Percentiles rank a stretch among this genome's conserved stretches.
Conservation (phyloP, 1,284 basidiomycete genomes). For the Mycena sp. region DNA sequence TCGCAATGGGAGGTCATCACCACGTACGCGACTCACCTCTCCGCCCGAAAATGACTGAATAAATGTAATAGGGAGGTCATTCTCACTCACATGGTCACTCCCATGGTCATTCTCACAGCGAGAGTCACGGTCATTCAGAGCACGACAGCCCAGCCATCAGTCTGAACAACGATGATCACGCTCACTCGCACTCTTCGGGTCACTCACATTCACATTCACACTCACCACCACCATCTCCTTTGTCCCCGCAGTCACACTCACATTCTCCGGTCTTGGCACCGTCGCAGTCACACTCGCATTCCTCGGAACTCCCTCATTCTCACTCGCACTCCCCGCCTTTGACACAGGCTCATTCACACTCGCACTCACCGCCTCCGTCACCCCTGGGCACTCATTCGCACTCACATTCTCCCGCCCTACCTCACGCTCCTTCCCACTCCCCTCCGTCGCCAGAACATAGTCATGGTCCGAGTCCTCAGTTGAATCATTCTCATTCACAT, state of each 20-base stretch:
- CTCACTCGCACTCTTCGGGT: constrained; percentile 39
- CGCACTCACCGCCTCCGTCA: constrained; percentile 42
- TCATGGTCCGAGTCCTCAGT: constrained; percentile 20
- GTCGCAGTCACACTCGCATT: constrained; percentile 22
- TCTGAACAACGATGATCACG: constrained; percentile 1
- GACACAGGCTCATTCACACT: constrained; percentile 34
- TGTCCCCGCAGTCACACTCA: constrained; percentile 24
- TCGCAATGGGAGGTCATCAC: constrained; percentile 96
- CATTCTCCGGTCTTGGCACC: constrained; percentile 21
- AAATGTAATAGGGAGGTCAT: constrained; percentile 57
- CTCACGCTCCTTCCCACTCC: constrained; percentile 44
- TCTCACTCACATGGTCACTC: constrained; percentile 62
- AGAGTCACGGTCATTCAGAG: constrained; percentile 33
- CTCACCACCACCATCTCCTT: constrained; percentile 22
- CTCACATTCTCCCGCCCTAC: constrained; percentile 28
- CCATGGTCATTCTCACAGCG: constrained; percentile 49
- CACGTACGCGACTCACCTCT: constrained; percentile 69
- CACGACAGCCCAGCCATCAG: background rate
- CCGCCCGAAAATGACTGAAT: background rate
- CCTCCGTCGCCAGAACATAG: constrained; percentile 1
- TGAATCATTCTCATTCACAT: constrained; percentile 39
- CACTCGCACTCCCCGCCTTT: constrained; percentile 33
- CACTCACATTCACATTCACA: constrained; percentile 44
- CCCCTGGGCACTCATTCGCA: constrained; percentile 34
- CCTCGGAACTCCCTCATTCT: constrained; percentile 28